Base-by-base conservation (phyloP, 2,329 filamentous ascomycete species). In the Decorospora gaudefroyi region DNA sequence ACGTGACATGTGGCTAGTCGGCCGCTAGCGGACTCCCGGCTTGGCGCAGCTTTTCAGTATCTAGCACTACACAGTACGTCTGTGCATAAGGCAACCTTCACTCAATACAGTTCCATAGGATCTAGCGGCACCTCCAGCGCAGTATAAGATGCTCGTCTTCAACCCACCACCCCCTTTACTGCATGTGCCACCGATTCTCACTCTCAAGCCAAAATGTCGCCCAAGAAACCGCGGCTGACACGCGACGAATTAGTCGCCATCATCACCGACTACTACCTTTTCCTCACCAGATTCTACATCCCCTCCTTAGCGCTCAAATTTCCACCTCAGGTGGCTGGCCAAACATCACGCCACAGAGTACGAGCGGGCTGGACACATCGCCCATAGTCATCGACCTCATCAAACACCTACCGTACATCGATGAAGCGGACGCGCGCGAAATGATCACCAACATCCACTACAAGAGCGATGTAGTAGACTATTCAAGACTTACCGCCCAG, bases 1-100 rank as follows among this genome's bases (percentile, higher is more conserved):
- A 40, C 48, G 49, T 51, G 48, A 48, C 32, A 32, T n/a, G 46
- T n/a, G n/a, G n/a, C n/a, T n/a, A n/a, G 57, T 59, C 49, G 42
- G n/a, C 48, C 17, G 15, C 46, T 58, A 57, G 42, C 41, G 49
- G 40, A 38, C 40, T 27, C 6, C 21, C 21, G 21, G 21, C 21
- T 23, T 23, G 21, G 21, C 21, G 10, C 21, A n/a, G n/a, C n/a
- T n/a, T n/a, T n/a, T n/a, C n/a, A n/a, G n/a, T n/a, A n/a, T n/a
- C n/a, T n/a, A n/a, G n/a, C n/a, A n/a, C n/a, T n/a, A n/a, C n/a
- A n/a, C n/a, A n/a, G n/a, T n/a, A n/a, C n/a, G n/a, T n/a, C n/a
- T n/a, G n/a, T n/a, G n/a, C n/a, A n/a, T n/a, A n/a, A n/a, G n/a
- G n/a, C n/a, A n/a, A n/a, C n/a, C n/a, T n/a, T n/a, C n/a, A n/a